Evolutionary conservation across 2,329 filamentous ascomycete genomes (phyloP).

Genomic region (Hypoxylon sp.): DNA sequence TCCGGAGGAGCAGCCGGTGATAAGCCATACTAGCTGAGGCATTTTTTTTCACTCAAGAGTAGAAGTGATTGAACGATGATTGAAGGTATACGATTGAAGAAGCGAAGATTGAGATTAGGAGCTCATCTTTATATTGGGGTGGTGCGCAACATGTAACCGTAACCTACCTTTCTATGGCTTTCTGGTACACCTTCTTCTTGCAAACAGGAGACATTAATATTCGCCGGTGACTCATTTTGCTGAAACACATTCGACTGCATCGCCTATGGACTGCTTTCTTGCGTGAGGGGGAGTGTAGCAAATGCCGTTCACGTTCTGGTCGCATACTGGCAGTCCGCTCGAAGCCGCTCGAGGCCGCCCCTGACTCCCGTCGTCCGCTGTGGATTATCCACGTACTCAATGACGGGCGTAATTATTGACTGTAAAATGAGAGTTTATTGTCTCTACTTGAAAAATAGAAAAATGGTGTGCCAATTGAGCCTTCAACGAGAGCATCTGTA

Average conservation of each 20-base stretch:
- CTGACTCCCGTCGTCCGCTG: conserved; percentile 3
- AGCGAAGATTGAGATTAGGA: not conserved
- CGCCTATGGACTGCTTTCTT: not conserved
- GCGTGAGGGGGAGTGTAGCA: not conserved
- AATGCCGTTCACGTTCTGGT: conserved; percentile 19
- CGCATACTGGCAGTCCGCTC: not conserved
- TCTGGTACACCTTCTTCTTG: not conserved
- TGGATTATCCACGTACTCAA: not conserved
- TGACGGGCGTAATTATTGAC: no score
- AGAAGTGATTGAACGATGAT: no score
- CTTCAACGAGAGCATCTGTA: not conserved
- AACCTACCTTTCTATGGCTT: not conserved
- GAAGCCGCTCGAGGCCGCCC: conserved; percentile 18
- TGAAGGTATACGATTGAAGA: not conserved
- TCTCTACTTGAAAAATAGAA: not conserved
- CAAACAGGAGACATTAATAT: not conserved
- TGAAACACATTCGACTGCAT: not conserved
- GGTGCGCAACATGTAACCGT: no score
- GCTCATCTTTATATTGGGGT: not conserved
- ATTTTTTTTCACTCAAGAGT: conserved; percentile 4
- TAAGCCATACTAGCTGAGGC: conserved; percentile 38
- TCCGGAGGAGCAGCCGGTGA: conserved; percentile 41
- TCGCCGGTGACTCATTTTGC: not conserved
- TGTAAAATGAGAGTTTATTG: no score
- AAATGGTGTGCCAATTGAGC: not conserved